Conservation (phyloP, 129 eudicot species). For the Tagetes patula region DNA sequence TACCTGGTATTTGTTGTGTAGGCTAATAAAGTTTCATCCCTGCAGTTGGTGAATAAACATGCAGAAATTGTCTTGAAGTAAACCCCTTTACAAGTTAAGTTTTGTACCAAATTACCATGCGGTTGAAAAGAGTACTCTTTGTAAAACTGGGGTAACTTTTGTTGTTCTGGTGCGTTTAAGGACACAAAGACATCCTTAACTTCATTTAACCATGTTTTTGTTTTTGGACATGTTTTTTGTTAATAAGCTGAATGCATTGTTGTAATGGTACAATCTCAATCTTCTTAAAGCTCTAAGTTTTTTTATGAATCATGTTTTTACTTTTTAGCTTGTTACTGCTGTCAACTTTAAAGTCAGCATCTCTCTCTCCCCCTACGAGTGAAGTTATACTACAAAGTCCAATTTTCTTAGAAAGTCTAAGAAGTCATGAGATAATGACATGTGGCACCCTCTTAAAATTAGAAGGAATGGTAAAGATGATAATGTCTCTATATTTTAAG, state of each 20-base stretch:
- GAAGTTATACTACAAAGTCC: too few relatives aligned
- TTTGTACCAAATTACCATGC: constrained; percentile 24
- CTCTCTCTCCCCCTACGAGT: too few relatives aligned
- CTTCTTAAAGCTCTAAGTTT: background rate
- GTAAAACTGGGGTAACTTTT: constrained; percentile 30
- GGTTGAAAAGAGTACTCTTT: constrained; percentile 30
- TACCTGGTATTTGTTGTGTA: constrained; percentile 17
- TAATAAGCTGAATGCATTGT: constrained; percentile 40
- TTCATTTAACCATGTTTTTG: constrained; percentile 8
- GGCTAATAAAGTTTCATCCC: background rate
- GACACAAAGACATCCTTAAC: constrained; percentile 31
- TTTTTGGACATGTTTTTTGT: constrained; percentile 22
- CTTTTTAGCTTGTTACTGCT: too few relatives aligned
- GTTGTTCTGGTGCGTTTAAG: constrained; percentile 32
- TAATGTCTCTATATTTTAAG: too few relatives aligned
- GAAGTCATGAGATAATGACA: too few relatives aligned
- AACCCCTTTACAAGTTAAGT: constrained; percentile 14
- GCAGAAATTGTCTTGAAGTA: constrained; percentile 24
- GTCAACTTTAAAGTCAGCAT: too few relatives aligned
- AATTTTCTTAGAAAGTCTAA: too few relatives aligned
- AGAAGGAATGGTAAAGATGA: too few relatives aligned
- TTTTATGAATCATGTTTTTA: background rate
- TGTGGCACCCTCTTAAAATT: too few relatives aligned
- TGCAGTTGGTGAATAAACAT: constrained; percentile 25
- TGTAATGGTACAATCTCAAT: constrained; percentile 13